phyloP scores from a whole-genome alignment of 1,139 yeast genomes.

The Scheffersomyces parashehatae region DNA sequence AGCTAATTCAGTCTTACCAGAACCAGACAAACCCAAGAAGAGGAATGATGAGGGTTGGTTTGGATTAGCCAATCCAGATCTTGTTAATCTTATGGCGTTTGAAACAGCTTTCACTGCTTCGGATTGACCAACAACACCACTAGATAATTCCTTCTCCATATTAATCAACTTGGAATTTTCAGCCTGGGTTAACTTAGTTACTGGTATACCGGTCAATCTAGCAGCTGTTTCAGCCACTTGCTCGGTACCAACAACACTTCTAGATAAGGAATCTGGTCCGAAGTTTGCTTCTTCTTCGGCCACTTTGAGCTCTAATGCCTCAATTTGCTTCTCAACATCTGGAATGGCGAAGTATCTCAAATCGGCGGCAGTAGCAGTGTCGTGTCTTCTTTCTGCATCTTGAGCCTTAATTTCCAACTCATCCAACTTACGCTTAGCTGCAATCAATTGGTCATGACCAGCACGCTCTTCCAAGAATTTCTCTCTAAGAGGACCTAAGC shows the following conservation, averaged over 20 bases:
- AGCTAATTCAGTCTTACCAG: constrained; percentile 98
- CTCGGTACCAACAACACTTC: constrained; percentile 89
- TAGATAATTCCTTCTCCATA: constrained; percentile 85
- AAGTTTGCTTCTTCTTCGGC: constrained; percentile 65
- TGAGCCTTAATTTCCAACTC: constrained; percentile 89
- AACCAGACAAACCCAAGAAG: constrained; percentile 93
- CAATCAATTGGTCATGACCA: constrained; percentile 87
- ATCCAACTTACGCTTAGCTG: constrained; percentile 86
- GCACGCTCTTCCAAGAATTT: constrained; percentile 85
- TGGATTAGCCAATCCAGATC: constrained; percentile 97
- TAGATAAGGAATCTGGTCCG: constrained; percentile 65
- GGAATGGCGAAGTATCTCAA: constrained; percentile 96
- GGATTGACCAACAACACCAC: constrained; percentile 90
- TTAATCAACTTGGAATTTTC: constrained; percentile 90
- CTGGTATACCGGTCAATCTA: constrained; percentile 97
- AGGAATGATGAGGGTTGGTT: constrained; percentile 94
- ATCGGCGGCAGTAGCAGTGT: constrained; percentile 93
- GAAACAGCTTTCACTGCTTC: constrained; percentile 97
- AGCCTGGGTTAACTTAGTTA: constrained; percentile 91
- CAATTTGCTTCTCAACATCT: constrained; percentile 76
- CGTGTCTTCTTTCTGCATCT: constrained; percentile 97
- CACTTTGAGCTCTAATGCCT: constrained; percentile 69
- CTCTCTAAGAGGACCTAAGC: constrained; percentile 81
- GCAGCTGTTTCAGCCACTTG: constrained; percentile 98
- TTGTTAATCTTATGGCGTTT: constrained; percentile 86